A percentile compares a stretch with the other conserved stretches of the same genome.
phyloP scores from a whole-genome alignment of 23 red algal genomes.

The Gracilaria domingensis region DNA sequence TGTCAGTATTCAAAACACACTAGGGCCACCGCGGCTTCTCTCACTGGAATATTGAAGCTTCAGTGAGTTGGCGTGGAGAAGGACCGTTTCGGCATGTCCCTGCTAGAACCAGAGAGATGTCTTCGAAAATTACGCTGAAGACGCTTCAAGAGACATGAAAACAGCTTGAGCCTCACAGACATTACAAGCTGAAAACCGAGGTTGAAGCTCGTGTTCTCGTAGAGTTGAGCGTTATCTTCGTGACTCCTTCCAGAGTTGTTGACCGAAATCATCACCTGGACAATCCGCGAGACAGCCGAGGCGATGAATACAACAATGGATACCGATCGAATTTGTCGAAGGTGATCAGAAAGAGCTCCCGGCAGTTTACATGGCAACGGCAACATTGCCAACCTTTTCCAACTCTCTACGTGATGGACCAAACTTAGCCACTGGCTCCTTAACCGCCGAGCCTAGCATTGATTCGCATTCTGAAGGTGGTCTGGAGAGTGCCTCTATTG shows the following conservation, averaged over 20 bases:
- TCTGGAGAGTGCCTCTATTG: not conserved
- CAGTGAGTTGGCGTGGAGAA: no score
- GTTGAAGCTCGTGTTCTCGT: not conserved
- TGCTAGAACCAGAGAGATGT: no score
- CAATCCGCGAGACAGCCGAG: not conserved
- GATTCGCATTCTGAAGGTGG: no score
- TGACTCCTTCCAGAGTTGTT: no score
- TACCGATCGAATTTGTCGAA: not conserved
- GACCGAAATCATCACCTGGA: no score
- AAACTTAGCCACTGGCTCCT: not conserved
- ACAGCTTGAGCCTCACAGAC: not conserved
- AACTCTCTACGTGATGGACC: not conserved
- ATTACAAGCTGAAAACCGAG: conserved; percentile 8
- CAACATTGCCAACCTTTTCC: not conserved
- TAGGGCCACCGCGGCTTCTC: not conserved
- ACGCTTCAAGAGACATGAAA: not conserved
- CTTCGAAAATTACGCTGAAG: no score
- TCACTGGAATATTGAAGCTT: no score
- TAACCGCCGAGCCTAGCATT: not conserved
- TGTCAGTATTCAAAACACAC: not conserved
- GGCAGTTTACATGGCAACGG: not conserved
- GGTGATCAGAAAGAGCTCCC: not conserved
- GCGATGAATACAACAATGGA: not conserved
- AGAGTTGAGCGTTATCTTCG: not conserved
- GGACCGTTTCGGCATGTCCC: no score